phyloP scores from a whole-genome alignment of 768 basidiomycete species.

The Phallus indusiatus region DNA sequence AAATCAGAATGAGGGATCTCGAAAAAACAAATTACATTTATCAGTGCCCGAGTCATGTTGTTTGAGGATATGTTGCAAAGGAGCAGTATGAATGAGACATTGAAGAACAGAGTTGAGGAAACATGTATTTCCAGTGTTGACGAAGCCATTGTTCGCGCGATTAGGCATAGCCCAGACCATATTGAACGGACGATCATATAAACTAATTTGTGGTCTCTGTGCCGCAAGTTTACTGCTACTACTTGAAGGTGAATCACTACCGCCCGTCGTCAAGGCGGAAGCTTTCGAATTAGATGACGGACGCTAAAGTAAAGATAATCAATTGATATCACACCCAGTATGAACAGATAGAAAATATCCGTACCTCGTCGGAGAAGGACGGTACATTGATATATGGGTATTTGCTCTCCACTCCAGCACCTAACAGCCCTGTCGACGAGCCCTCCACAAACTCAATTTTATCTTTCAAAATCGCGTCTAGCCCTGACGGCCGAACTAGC shows the following conservation, averaged over 20 bases:
- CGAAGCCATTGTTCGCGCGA: constrained; percentile 51
- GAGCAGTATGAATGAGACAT: constrained; percentile 87
- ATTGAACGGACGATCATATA: constrained; percentile 46
- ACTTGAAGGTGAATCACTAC: too few species aligned
- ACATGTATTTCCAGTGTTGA: constrained; percentile 90
- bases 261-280: too few species aligned
- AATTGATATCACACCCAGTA: not conserved
- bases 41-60: constrained; percentile 29
- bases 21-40: too few species aligned
- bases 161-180: constrained; percentile 48
- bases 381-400: constrained; percentile 75
- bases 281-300: constrained; percentile 17
- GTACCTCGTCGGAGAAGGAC: constrained; percentile 10
- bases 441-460: constrained; percentile 73
- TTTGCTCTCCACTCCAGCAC: constrained; percentile 59
- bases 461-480: constrained; percentile 5
- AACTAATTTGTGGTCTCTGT: constrained; percentile 20
- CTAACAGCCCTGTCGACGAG: constrained; percentile 63
- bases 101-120: constrained; percentile 94
- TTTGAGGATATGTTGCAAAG: constrained; percentile 55
- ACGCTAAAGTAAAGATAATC: not conserved
- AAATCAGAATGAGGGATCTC: not conserved
- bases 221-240: constrained; percentile 15
- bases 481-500: constrained; percentile 60
- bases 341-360: not conserved